A percentile compares a stretch with the other conserved stretches of the same genome.
Conservation (phyloP, 257 asterid species). For the Capsicum rhomboideum region DNA sequence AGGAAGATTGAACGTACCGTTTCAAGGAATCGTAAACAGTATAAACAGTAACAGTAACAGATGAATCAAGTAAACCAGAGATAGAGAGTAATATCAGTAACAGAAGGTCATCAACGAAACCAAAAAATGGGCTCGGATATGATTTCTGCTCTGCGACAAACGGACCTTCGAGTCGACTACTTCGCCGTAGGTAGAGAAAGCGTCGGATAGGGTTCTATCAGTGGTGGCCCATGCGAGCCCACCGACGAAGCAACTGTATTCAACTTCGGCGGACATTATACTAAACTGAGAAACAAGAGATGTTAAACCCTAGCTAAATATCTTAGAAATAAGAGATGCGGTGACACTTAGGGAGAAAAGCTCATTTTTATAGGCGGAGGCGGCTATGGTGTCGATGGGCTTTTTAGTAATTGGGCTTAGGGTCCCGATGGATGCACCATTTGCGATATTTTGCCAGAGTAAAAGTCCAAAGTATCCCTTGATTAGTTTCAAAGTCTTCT, state of each 20-base stretch:
- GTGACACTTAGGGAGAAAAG: not conserved
- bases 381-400: not conserved
- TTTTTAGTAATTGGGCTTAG: not conserved
- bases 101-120: conserved; percentile 19
- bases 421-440: not conserved
- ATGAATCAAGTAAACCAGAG: not conserved
- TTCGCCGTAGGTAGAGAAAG: conserved; percentile 42
- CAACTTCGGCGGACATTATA: conserved; percentile 9
- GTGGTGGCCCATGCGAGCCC: conserved; percentile 58
- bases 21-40: conserved; percentile 4
- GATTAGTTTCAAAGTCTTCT: no score
- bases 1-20: conserved; percentile 27
- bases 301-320: not conserved
- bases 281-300: not conserved
- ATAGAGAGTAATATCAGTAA: not conserved
- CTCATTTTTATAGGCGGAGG: not conserved
- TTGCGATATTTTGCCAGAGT: not conserved
- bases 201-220: conserved; percentile 32
- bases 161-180: conserved; percentile 64
- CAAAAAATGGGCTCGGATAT: conserved; percentile 19
- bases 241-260: conserved; percentile 28
- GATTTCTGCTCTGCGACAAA: conserved; percentile 27
- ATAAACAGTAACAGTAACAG: conserved; percentile 1
- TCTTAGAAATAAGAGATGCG: not conserved
- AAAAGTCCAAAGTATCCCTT: not conserved